Base-by-base conservation (phyloP, 345 rosid species). In the Punica granatum region DNA sequence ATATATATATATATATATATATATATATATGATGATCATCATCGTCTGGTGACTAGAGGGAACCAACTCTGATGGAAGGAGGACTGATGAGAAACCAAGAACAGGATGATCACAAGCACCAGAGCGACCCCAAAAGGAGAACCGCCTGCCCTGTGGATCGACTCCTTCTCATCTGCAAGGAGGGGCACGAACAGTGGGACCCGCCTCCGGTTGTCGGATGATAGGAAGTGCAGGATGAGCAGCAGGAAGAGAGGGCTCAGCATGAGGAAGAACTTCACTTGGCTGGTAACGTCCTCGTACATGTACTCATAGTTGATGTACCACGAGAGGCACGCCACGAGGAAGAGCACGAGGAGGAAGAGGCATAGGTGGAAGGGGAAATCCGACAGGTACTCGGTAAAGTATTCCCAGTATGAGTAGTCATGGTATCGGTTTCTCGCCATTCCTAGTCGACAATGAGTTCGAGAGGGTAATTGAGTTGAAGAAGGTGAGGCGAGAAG, bases 91-190 rank as follows among this genome's bases (percentile, higher is more conserved):
- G 90, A 77, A 65, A 88, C 67, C 87, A 88, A 74, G 74, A 71
- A 82, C 19, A 88, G 33, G 41, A 88, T 82, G 26, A 85, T 64
- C 12, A 82, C 78, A 28, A 88, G 88, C 72, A 88, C 37, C 16
- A 84, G 72, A 0, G 79, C 93, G 12, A 83, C 84, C 0, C 87
- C 93, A 81, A 86, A 82, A 0, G 90, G 85, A 6, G 87, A 78
- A 6, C 80, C 88, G 39, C 88, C 90, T 2, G 84, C 87, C 31
- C 84, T 53, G 54, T 85, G 92, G 30, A 85, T 67, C 0, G 88
- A 79, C 31, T 88, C 87, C 64, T 42, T 74, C 77, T 79, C 78
- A 10, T 82, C 81, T 0, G 67, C 67, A 0, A 82, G 83, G 7
- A 63, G 3, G 3, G 72, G 59, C 60, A 69, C 35, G 7, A 73